Conservation (phyloP, 495 filamentous ascomycete genomes). For the Parathielavia hyrcaniae region DNA sequence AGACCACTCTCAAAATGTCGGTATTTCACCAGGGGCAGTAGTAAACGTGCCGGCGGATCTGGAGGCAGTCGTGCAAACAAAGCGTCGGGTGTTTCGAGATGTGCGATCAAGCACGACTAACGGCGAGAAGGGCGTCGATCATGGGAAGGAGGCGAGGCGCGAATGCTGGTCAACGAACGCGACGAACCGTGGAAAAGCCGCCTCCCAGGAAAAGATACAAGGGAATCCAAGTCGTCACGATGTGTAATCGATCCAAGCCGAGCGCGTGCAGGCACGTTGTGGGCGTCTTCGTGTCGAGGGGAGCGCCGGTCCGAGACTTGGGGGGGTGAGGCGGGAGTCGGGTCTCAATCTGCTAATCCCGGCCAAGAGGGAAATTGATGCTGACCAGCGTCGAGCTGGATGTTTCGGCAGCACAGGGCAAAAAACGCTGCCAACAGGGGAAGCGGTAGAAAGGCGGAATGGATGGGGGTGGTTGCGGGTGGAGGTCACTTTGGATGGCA, state of each 20-base stretch:
- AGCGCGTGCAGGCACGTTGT: constrained; percentile 11
- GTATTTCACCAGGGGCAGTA: not conserved
- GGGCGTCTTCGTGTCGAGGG: constrained; percentile 1
- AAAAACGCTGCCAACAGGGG: constrained; percentile 6
- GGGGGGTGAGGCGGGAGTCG: not conserved
- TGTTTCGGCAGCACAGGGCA: not conserved
- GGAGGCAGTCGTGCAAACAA: not conserved
- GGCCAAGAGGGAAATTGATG: constrained; percentile 6
- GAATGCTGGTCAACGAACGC: not conserved
- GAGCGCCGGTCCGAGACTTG: constrained; percentile 8
- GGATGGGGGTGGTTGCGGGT: not conserved
- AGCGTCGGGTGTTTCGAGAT: not conserved
- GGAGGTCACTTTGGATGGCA: constrained; percentile 12
- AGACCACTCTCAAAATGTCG: not conserved
- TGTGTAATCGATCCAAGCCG: not conserved
- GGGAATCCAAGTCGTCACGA: constrained; percentile 5
- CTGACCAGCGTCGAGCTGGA: constrained; percentile 18
- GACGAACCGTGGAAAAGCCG: constrained; percentile 3
- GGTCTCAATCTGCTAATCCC: not conserved
- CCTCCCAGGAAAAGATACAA: not conserved
- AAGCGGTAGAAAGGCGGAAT: not conserved
- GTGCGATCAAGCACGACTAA: constrained; percentile 14
- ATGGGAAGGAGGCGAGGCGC: constrained; percentile 17
- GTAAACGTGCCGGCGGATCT: not conserved
- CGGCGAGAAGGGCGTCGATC: constrained; percentile 2